Evolutionary conservation across 805 yeast species (phyloP).

Genomic region (Tetrapisispora namnaoensis): DNA sequence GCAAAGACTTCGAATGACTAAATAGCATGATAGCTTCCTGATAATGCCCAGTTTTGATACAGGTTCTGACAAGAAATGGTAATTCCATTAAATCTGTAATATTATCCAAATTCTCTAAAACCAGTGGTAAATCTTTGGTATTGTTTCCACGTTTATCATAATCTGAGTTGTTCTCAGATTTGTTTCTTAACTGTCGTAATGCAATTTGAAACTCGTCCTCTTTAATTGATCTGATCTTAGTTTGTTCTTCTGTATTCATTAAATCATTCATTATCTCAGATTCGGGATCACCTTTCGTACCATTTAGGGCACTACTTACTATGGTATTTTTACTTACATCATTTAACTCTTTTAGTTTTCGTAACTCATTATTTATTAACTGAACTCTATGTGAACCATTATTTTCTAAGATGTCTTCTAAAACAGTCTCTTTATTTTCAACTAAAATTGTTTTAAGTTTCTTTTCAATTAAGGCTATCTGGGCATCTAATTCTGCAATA

Average conservation of each 20-base stretch:
- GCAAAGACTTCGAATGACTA: constrained; percentile 57
- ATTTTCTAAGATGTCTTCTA: constrained; percentile 36
- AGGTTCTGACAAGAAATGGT: constrained; percentile 74
- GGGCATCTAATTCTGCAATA: constrained; percentile 60
- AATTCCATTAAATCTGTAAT: constrained; percentile 72
- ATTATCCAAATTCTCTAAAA: constrained; percentile 55
- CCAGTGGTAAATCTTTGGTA: constrained; percentile 26
- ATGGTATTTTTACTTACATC: constrained; percentile 9
- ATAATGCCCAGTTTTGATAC: constrained; percentile 78
- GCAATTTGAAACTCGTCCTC: constrained; percentile 28
- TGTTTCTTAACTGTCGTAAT: constrained; percentile 13
- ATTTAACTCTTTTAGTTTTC: constrained; percentile 26
- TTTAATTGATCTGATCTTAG: constrained; percentile 11
- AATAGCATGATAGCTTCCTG: constrained; percentile 84
- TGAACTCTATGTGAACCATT: constrained; percentile 9
- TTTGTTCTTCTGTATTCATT: constrained; percentile 16
- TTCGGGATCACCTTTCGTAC: neutral
- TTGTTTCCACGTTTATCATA: constrained; percentile 8
- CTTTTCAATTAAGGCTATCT: constrained; percentile 39
- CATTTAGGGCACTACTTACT: neutral
- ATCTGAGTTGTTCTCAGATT: constrained; percentile 8
- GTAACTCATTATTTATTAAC: constrained; percentile 15
- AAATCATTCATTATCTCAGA: constrained; percentile 9
- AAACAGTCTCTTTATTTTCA: constrained; percentile 28
- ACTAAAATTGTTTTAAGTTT: constrained; percentile 34